Evolutionary conservation across 129 eudicot species (phyloP), one percentile per base, ranked within the genome.

Genomic region (Oenanthe sinensis): DNA sequence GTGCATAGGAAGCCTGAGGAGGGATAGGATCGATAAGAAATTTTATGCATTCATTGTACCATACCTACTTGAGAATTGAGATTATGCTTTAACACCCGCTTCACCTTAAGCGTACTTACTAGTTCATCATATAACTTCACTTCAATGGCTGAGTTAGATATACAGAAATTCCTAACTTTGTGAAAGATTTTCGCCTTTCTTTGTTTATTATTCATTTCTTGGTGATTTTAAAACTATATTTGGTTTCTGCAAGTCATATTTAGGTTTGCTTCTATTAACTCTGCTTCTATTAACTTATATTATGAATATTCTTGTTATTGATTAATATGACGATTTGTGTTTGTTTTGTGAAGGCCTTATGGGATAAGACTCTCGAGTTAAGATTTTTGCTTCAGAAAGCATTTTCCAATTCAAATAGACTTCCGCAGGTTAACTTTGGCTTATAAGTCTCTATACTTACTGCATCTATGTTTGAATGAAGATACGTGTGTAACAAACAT

Each of bases 361-460:
- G 99, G 99, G 97, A 90, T 85, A 95, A 89, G 88, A 85, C 90
- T 54, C 97, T 95, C 24, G 99, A 95, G 85, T 75, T 92, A 74
- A 90, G 99, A 85, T 87, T 92, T 85, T 85, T 90, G 89, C 85
- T 95, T 77, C 99, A 95, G 79, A 95, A 92, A 78, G 74, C 92
- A 52, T 95, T 87, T 37, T 79, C 95, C 73, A 86, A 82, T 76
- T 87, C 92, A 42, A 95, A 92, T 80, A 87, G 92, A 86, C 92
- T 95, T 82, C 99, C 99, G 68, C 93, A 90, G 96, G 99, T 95
- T 77, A 28, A 33, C 26, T 80, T 75, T 39, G 62, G 49, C 52
- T 77, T 33, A 74, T 36, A 33, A 22, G 75, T 42, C 73, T 74
- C 4, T 7, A 55, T 26, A 44, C 40, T 37, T 74, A 44, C 19